phyloP scores from a whole-genome alignment of 2,329 filamentous ascomycete species.

The Xylaria sp. region DNA sequence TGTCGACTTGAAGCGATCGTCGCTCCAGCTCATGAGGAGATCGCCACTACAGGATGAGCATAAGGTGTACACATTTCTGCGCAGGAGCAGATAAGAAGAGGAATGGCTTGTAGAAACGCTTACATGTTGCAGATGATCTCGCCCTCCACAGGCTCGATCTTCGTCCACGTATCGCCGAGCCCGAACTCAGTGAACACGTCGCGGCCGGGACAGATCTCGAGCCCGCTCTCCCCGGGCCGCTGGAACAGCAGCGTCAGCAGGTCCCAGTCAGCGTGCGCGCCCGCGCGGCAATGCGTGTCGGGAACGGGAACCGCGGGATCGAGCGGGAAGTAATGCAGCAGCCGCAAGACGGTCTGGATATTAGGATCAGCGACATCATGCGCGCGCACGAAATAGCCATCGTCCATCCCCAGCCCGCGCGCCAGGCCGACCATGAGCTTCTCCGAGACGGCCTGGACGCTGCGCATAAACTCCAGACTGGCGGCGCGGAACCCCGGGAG shows the following conservation, averaged over 20 bases:
- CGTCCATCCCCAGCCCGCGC: constrained; percentile 64
- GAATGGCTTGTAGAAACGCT: constrained; percentile 22
- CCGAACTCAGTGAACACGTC: constrained; percentile 69
- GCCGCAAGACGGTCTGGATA: constrained; percentile 64
- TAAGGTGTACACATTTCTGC: constrained; percentile 3
- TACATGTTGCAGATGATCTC: constrained; percentile 71
- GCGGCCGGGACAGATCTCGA: constrained; percentile 73
- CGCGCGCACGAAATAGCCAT: constrained; percentile 65
- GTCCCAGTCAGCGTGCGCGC: constrained; percentile 72
- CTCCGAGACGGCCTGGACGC: constrained; percentile 63
- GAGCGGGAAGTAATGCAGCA: constrained; percentile 67
- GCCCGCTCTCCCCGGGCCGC: constrained; percentile 65
- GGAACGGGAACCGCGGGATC: constrained; percentile 51
- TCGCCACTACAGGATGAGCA: constrained; percentile 57
- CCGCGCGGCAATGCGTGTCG: constrained; percentile 66
- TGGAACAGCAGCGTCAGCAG: constrained; percentile 72
- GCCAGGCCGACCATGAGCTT: constrained; percentile 69
- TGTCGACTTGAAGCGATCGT: constrained; percentile 74
- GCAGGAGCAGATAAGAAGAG: background rate
- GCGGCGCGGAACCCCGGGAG: constrained; percentile 60
- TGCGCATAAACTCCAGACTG: constrained; percentile 64
- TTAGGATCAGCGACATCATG: constrained; percentile 62
- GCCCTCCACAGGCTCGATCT: constrained; percentile 63
- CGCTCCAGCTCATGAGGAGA: constrained; percentile 73
- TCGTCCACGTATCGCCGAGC: constrained; percentile 70